Evolutionary conservation across 2,329 filamentous ascomycete genomes (phyloP).

Genomic region (Aspergillus sp.): DNA sequence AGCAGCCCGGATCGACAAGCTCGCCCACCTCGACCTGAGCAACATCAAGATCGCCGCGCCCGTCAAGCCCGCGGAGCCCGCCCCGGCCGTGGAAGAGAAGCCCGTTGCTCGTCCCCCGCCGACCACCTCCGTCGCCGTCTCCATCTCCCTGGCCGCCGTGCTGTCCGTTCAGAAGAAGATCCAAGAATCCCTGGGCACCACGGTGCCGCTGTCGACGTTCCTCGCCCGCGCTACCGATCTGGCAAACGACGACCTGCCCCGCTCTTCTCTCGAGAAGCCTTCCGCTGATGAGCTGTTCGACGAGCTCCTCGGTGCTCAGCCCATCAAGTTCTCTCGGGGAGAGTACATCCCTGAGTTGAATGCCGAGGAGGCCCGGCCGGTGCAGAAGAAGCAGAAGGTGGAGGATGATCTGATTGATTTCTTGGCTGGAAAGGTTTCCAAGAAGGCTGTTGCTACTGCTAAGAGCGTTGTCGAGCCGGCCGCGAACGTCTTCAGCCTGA

Average conservation of each 20-base stretch:
- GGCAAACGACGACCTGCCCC: conserved; percentile 83
- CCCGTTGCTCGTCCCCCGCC: conserved; percentile 31
- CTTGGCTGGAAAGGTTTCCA: conserved; percentile 56
- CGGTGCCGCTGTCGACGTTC: conserved; percentile 82
- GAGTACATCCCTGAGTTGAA: conserved; percentile 73
- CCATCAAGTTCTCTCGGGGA: conserved; percentile 53
- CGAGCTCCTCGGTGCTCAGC: conserved; percentile 69
- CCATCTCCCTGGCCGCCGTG: conserved; percentile 77
- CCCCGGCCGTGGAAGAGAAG: conserved; percentile 39
- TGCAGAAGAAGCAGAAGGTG: conserved; percentile 31
- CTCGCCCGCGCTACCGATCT: conserved; percentile 80
- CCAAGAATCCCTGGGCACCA: conserved; percentile 73
- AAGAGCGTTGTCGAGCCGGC: conserved; percentile 49
- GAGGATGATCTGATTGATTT: conserved; percentile 81
- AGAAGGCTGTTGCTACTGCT: conserved; percentile 31
- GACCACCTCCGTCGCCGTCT: conserved; percentile 60
- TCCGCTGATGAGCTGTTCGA: conserved; percentile 85
- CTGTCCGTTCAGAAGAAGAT: conserved; percentile 79
- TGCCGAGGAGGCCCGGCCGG: conserved; percentile 37
- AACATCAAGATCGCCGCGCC: conserved; percentile 81
- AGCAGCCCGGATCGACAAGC: conserved; percentile 70
- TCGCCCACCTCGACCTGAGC: conserved; percentile 84
- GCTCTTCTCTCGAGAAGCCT: conserved; percentile 63
- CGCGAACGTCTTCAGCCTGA: conserved; percentile 78
- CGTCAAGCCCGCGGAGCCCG: conserved; percentile 34